Conservation (phyloP, 495 filamentous ascomycete genomes). For the Lophium mytilinum region DNA sequence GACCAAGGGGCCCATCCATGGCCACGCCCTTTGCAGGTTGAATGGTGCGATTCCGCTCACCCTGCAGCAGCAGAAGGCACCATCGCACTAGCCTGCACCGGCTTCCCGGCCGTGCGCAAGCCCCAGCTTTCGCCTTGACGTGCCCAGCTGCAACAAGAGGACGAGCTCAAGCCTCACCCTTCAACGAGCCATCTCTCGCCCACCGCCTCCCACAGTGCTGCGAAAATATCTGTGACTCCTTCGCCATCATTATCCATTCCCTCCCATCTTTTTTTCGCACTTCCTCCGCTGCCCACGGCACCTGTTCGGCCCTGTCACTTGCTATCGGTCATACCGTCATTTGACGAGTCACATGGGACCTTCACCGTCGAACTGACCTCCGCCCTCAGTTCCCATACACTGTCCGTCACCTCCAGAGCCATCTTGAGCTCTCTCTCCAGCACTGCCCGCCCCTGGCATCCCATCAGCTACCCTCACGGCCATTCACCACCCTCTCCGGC, state of each 20-base stretch:
- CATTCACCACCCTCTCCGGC: neutral
- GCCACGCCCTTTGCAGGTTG: neutral
- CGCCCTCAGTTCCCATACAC: constrained; percentile 16
- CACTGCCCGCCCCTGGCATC: neutral
- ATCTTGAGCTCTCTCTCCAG: neutral
- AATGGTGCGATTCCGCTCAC: neutral
- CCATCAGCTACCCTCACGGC: neutral
- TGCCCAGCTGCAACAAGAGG: neutral
- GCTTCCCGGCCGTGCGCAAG: neutral
- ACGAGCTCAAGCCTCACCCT: neutral
- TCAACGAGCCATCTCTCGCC: neutral
- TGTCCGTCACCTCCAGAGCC: constrained; percentile 3
- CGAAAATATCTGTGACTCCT: neutral
- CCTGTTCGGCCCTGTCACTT: constrained; percentile 9
- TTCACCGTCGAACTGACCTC: constrained; percentile 11
- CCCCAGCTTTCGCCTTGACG: neutral
- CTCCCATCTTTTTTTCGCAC: neutral
- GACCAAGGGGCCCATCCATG: neutral
- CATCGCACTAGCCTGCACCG: neutral
- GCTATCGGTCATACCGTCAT: constrained; percentile 26
- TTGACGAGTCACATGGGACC: constrained; percentile 21
- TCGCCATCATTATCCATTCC: neutral
- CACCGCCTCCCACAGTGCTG: neutral
- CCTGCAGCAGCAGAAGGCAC: neutral
- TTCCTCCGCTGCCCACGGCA: neutral